phyloP scores from a whole-genome alignment of 2,329 filamentous ascomycete species.

The Ophiostoma fasciatum region DNA sequence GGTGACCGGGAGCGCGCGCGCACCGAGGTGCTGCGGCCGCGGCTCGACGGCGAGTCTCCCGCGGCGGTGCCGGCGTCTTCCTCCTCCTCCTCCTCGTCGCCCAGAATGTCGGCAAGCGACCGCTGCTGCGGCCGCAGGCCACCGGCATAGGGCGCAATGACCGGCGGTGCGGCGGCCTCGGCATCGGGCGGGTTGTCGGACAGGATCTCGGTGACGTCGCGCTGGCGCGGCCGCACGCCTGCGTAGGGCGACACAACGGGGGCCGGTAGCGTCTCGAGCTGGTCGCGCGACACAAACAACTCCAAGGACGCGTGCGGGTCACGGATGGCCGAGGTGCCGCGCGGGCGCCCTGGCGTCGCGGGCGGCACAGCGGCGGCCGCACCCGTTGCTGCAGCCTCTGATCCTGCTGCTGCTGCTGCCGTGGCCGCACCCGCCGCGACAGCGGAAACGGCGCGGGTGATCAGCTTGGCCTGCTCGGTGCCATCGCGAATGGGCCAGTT shows the following conservation, averaged over 20 bases:
- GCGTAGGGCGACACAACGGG: constrained; percentile 46
- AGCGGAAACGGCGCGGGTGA: constrained; percentile 46
- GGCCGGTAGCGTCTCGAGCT: constrained; percentile 26
- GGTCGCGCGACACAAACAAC: constrained; percentile 55
- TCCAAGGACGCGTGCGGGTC: constrained; percentile 58
- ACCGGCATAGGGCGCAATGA: constrained; percentile 32
- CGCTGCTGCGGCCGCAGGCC: constrained; percentile 46
- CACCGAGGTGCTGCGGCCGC: constrained; percentile 11
- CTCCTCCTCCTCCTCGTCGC: constrained; percentile 18
- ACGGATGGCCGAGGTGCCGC: constrained; percentile 37
- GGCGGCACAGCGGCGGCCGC: constrained; percentile 8
- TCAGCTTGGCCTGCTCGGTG: constrained; percentile 67
- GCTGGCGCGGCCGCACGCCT: constrained; percentile 45
- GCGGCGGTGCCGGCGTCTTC: neutral
- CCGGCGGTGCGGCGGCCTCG: constrained; percentile 19
- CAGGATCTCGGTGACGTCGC: constrained; percentile 60
- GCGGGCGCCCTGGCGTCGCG: constrained; percentile 28
- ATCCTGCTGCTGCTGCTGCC: no score
- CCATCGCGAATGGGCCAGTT: constrained; percentile 93
- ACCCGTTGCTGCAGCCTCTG: no score
- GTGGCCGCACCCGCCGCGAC: constrained; percentile 29
- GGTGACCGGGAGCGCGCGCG: constrained; percentile 31
- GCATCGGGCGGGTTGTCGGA: constrained; percentile 32
- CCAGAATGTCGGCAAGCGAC: constrained; percentile 56
- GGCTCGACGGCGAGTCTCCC: neutral